Evolutionary conservation across 257 asterid species (phyloP).

Genomic region (Solanum tarapatanum): DNA sequence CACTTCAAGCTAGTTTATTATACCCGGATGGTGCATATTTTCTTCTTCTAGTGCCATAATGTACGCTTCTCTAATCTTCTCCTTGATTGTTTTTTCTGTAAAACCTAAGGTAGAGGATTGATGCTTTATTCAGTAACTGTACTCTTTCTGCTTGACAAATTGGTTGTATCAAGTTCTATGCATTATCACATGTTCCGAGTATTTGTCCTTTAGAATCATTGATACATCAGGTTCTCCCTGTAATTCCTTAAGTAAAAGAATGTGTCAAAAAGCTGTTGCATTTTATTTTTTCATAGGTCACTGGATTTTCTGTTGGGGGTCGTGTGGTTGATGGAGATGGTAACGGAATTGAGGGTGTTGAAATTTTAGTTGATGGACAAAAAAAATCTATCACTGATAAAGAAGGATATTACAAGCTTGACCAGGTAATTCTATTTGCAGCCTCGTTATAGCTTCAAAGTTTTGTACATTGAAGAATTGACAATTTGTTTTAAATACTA

Average conservation of each 20-base stretch:
- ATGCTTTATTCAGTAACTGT: neutral
- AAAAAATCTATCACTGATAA: constrained; percentile 69
- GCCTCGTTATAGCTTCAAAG: neutral
- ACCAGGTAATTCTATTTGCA: constrained; percentile 54
- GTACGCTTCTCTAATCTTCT: neutral
- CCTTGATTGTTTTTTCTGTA: neutral
- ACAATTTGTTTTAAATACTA: neutral
- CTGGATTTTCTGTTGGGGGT: constrained; percentile 98
- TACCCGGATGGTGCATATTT: neutral
- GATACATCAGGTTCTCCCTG: neutral
- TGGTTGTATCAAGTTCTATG: neutral
- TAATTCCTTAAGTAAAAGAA: neutral
- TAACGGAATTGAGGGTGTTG: constrained; percentile 60
- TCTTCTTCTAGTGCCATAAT: neutral
- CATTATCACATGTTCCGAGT: neutral
- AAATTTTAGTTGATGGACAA: constrained; percentile 68
- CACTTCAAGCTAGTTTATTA: neutral
- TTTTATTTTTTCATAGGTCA: constrained; percentile 48
- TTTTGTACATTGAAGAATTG: neutral
- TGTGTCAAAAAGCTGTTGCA: neutral
- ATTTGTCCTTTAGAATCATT: neutral
- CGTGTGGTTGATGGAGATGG: constrained; percentile 90
- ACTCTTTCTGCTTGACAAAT: neutral
- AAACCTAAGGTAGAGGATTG: neutral
- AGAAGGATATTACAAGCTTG: constrained; percentile 90